Percentiles rank a stretch among this genome's conserved stretches.
Conservation (phyloP, 2,329 filamentous ascomycete genomes). For the Ophiostoma tasmaniense region DNA sequence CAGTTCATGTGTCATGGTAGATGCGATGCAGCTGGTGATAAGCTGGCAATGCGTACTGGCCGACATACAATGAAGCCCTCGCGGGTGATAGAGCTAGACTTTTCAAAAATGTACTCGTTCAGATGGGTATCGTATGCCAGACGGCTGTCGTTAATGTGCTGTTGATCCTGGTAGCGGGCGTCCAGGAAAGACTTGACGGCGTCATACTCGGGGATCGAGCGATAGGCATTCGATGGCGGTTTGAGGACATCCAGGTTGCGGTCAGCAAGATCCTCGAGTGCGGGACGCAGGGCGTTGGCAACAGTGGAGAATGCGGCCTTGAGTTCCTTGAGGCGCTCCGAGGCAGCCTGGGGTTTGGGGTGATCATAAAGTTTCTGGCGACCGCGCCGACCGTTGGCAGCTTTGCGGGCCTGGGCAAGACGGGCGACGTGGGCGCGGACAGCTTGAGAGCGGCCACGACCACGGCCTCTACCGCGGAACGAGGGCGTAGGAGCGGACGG, state of each 20-base stretch:
- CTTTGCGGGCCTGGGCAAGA: constrained; percentile 29
- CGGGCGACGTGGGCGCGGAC: constrained; percentile 21
- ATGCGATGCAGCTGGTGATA: background rate
- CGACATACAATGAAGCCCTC: constrained; percentile 18
- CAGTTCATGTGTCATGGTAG: background rate
- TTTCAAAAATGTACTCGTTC: constrained; percentile 11
- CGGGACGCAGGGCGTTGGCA: constrained; percentile 53
- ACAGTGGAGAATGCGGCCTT: constrained; percentile 58
- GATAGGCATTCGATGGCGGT: constrained; percentile 44
- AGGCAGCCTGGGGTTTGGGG: constrained; percentile 46
- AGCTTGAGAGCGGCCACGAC: constrained; percentile 30
- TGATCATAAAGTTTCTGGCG: constrained; percentile 50
- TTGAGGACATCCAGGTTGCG: constrained; percentile 50
- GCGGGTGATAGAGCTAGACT: constrained; percentile 16
- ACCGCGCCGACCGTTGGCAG: constrained; percentile 35
- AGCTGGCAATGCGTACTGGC: background rate
- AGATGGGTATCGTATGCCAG: constrained; percentile 21
- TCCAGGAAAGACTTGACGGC: constrained; percentile 45
- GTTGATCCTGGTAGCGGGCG: constrained; percentile 29
- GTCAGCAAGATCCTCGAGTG: constrained; percentile 57
- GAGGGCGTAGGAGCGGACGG: constrained; percentile 15
- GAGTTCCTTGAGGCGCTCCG: constrained; percentile 57
- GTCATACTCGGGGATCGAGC: constrained; percentile 45
- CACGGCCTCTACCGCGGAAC: constrained; percentile 25
- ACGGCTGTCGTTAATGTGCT: constrained; percentile 22